Percentiles rank a stretch among this genome's conserved stretches.
Evolutionary conservation across 1,284 basidiomycete genomes (phyloP).

Genomic region (Phellinidium pouzarii): DNA sequence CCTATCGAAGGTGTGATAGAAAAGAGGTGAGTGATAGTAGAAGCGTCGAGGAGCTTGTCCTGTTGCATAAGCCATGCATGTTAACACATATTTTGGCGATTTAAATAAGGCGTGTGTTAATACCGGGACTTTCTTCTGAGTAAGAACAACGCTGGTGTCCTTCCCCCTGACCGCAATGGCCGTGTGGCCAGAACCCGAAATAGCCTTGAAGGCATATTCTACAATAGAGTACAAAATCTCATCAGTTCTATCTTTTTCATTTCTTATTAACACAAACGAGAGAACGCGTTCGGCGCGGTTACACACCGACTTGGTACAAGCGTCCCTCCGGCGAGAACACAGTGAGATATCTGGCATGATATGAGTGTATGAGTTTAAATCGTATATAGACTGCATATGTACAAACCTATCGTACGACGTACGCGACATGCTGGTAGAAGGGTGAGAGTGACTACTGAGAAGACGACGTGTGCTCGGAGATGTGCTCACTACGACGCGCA

Average conservation of each 20-base stretch:
- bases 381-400: background rate
- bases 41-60: conserved; percentile 97
- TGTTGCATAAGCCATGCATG: conserved; percentile 29
- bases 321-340: conserved; percentile 94
- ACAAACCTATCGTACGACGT: conserved; percentile 73
- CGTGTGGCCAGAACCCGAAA: conserved; percentile 93
- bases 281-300: background rate
- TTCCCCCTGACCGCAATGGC: conserved; percentile 90
- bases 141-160: conserved; percentile 92
- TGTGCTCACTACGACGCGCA: conserved; percentile 42
- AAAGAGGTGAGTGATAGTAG: conserved; percentile 93
- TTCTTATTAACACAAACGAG: background rate
- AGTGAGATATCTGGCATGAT: conserved; percentile 69
- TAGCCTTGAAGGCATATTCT: conserved; percentile 99
- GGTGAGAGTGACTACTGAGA: conserved; percentile 14
- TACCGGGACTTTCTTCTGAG: conserved; percentile 97
- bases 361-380: background rate
- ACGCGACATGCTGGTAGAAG: conserved; percentile 57
- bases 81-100: background rate
- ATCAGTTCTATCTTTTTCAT: background rate
- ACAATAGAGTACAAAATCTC: conserved; percentile 19
- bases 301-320: conserved; percentile 94
- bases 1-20: conserved; percentile 96
- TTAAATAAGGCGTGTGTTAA: conserved; percentile 26
- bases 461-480: conserved; percentile 7